Evolutionary conservation across 352 stramenopile genomes (phyloP), one percentile per base, ranked within the genome.

Genomic region (Phytophthora palmivora): DNA sequence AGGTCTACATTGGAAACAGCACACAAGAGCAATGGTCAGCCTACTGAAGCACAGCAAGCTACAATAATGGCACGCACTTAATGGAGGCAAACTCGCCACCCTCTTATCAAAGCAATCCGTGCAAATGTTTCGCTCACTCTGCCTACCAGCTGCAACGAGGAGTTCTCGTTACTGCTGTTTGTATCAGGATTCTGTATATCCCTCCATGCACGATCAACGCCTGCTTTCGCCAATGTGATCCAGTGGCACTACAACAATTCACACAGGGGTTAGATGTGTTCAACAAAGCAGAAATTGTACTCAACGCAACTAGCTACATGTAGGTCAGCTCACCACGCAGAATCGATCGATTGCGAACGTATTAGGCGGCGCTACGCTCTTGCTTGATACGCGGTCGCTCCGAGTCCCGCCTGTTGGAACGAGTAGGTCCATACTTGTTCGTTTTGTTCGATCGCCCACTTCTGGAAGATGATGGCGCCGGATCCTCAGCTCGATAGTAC

Each of bases 371-470:
- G 38, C 66, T 74, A 39, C 62, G 69, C 33, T 79, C 70, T 58
- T 76, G 70, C 41, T 76, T 74, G 19, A 76, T 65, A 19, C 62
- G 57, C 15, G 38, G 43, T 21, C 61, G 54, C 37, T 78, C 66
- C 5, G 46, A 37, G 8, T 78, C 59, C 8, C 58, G 57, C 4
- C 49, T 32, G 28, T 34, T 56, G 3, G 64, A 44, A 16, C 49
- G 49, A 45, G 11, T 14, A 8, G 37, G 28, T 15, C 39, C 46
- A 22, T 73, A 62, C 39, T 64, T 76, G 50, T 34, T 58, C 10
- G 21, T n/a, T 50, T 61, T 65, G 9, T 38, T 67, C 26, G 38
- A 16, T 55, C 62, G 52, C 14, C 24, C 41, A 30, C 39, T 69
- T 49, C 50, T 64, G 26, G 57, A 67, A 28, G 56, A 60, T 5